Evolutionary conservation across 208 protist genomes (phyloP).

Genomic region (Crithidia expoeki): DNA sequence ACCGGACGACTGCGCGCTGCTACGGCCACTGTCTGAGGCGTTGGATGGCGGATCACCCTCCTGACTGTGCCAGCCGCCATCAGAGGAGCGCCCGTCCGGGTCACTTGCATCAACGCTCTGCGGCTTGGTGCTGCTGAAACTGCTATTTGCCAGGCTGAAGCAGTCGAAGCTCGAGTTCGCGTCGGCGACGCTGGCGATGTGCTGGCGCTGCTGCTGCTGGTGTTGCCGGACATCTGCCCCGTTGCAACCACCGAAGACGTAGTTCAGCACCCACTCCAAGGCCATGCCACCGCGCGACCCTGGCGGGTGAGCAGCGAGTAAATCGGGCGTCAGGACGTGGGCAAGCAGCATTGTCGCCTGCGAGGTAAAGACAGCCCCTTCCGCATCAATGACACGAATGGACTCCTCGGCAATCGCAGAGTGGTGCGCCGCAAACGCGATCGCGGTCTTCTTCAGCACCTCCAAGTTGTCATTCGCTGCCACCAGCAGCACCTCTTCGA

Average conservation of each 20-base stretch:
- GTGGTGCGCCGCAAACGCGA: constrained; percentile 47
- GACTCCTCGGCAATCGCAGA: constrained; percentile 40
- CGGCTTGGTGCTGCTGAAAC: constrained; percentile 26
- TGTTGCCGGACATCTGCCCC: constrained; percentile 40
- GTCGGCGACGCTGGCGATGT: constrained; percentile 13
- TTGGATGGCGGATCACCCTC: neutral
- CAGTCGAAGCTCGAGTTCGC: constrained; percentile 23
- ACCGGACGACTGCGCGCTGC: constrained; percentile 19
- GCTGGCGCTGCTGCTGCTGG: constrained; percentile 33
- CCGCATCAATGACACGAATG: constrained; percentile 43
- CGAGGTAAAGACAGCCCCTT: constrained; percentile 45
- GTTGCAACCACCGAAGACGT: constrained; percentile 52
- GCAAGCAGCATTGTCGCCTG: constrained; percentile 64
- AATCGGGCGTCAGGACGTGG: constrained; percentile 52
- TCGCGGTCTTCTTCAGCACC: constrained; percentile 34
- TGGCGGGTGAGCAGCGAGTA: constrained; percentile 52
- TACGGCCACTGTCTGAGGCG: constrained; percentile 15
- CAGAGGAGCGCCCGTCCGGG: constrained; percentile 16
- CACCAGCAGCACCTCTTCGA: constrained; percentile 35
- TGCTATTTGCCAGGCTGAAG: constrained; percentile 32
- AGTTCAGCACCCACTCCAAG: constrained; percentile 47
- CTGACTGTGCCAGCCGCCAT: constrained; percentile 20
- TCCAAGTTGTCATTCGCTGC: constrained; percentile 32
- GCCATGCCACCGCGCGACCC: constrained; percentile 45
- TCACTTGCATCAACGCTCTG: constrained; percentile 22